phyloP scores from a whole-genome alignment of 495 filamentous ascomycete genomes.

The Penicillium simplicissimum region DNA sequence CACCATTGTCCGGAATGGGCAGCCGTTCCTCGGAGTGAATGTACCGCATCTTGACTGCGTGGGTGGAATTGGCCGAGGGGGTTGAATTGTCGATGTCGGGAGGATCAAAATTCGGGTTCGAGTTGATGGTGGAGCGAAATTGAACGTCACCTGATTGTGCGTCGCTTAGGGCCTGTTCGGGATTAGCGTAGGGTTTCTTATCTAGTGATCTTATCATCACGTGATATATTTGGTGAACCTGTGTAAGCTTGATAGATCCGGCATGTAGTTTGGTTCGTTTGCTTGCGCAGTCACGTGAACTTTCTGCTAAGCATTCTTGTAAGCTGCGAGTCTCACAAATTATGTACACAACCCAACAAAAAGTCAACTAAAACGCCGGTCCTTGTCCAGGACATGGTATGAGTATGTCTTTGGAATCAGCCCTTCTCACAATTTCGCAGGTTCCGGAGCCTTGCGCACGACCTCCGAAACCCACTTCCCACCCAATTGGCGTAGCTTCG shows the following conservation, averaged over 20 bases:
- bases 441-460: conserved; percentile 15
- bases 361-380: neutral
- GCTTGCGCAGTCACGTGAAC: neutral
- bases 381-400: conserved; percentile 6
- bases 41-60: conserved; percentile 86
- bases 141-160: conserved; percentile 49
- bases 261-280: neutral
- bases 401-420: neutral
- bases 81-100: conserved; percentile 51
- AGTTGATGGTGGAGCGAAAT: conserved; percentile 51
- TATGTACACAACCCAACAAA: neutral
- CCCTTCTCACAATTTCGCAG: neutral
- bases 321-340: neutral
- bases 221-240: neutral
- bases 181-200: conserved; percentile 50
- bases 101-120: conserved; percentile 49
- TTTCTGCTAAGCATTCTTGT: too few species aligned
- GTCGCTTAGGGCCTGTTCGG: conserved; percentile 46
- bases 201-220: conserved; percentile 19
- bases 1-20: conserved; percentile 93
- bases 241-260: neutral
- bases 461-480: conserved; percentile 66
- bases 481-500: conserved; percentile 70
- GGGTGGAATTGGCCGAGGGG: conserved; percentile 49
- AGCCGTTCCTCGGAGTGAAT: conserved; percentile 96